These are phyloP conservation scores for Orychophragmus violaceus DNA, from an alignment of 345 rosid species.

Conservation along the genomic window DNA sequence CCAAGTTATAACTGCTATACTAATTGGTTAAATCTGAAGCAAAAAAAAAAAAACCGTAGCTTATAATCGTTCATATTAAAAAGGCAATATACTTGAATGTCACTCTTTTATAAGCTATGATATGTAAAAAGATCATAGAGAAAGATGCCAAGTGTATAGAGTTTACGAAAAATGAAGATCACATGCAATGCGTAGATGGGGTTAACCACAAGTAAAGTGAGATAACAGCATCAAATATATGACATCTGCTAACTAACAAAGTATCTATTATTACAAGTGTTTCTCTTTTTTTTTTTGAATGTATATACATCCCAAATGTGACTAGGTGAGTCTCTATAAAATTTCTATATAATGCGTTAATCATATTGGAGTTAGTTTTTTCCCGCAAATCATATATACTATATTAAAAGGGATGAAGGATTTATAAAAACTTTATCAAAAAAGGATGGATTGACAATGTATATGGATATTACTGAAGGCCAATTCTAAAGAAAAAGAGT, in stretches of 20 bases:
- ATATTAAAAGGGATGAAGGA: no score
- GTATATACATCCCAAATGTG: neutral
- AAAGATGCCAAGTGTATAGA: neutral
- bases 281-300: neutral
- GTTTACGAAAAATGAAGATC: neutral
- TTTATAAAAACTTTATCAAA: no score
- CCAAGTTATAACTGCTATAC: no score
- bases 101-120: neutral
- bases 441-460: neutral
- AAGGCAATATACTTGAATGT: neutral
- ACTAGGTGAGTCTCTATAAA: neutral
- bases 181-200: neutral
- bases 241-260: conserved; percentile 3
- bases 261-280: neutral
- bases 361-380: neutral
- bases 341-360: neutral
- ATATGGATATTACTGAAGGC: conserved; percentile 2
- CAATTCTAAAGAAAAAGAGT: neutral
- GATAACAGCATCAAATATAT: neutral
- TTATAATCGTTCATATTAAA: neutral
- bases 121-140: neutral
- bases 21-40: no score
- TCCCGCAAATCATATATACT: neutral
- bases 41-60: no score
- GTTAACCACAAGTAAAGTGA: neutral